Conservation (phyloP, 805 yeast genomes). For the Lachancea dasiensis region DNA sequence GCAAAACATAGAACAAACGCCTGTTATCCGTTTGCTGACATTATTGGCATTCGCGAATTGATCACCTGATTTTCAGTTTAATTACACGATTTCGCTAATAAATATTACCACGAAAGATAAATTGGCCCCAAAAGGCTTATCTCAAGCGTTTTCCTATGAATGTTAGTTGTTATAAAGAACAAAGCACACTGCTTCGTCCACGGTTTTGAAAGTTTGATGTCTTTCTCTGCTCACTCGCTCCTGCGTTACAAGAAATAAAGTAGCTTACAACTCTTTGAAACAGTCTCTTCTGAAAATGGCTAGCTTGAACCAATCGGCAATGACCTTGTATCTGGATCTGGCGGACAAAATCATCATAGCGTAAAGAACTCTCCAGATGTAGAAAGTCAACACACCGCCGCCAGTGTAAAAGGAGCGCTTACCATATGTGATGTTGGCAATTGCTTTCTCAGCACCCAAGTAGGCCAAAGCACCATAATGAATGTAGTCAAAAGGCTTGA, state of each 20-base stretch:
- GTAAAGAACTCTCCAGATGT: slow-evolving; percentile 91
- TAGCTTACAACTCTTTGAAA: slow-evolving; percentile 61
- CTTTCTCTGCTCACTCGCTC: no score
- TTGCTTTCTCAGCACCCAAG: slow-evolving; percentile 89
- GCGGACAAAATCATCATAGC: slow-evolving; percentile 83
- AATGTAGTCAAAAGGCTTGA: slow-evolving; percentile 67
- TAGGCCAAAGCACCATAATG: slow-evolving; percentile 93
- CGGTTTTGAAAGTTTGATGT: neutral
- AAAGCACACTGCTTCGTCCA: neutral
- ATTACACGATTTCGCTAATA: slow-evolving; percentile 8
- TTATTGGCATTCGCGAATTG: neutral
- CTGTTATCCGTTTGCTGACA: no score
- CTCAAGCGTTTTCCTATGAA: slow-evolving; percentile 6
- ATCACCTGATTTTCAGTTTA: slow-evolving; percentile 3
- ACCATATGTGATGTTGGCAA: slow-evolving; percentile 81
- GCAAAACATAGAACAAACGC: no score
- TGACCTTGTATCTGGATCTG: slow-evolving; percentile 79
- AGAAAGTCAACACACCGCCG: slow-evolving; percentile 83
- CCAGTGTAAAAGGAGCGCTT: slow-evolving; percentile 76
- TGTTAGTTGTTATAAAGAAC: slow-evolving; percentile 3
- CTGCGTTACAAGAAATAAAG: no score
- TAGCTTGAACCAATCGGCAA: slow-evolving; percentile 85
- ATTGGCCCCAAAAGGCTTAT: neutral
- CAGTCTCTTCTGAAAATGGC: slow-evolving; percentile 89
- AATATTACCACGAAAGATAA: neutral